Percentiles rank a stretch among this genome's conserved stretches.
These are phyloP conservation scores for Colletotrichum magnum DNA, from an alignment of 2,329 filamentous ascomycete genomes.

Conservation along the genomic window DNA sequence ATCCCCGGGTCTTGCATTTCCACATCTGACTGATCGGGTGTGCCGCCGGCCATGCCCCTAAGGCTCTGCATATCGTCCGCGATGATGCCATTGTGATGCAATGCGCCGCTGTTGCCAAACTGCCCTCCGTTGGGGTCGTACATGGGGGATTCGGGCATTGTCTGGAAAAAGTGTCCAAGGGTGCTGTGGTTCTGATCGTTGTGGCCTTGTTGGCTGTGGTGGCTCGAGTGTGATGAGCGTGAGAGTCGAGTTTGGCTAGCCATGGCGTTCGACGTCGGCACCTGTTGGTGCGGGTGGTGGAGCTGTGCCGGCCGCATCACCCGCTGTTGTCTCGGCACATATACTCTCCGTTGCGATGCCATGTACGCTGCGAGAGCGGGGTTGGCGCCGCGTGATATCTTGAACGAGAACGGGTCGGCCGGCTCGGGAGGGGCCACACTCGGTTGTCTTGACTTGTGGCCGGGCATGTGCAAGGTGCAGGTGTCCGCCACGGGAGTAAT, in stretches of 20 bases:
- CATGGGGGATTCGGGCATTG: conserved; percentile 37
- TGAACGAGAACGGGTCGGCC: conserved; percentile 53
- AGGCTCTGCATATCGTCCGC: conserved; percentile 54
- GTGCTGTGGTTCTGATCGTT: conserved; percentile 28
- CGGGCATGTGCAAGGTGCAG: conserved; percentile 52
- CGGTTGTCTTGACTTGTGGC: conserved; percentile 48
- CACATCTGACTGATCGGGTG: conserved; percentile 50
- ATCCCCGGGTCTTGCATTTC: conserved; percentile 53
- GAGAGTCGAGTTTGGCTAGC: conserved; percentile 37
- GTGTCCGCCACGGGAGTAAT: conserved; percentile 53
- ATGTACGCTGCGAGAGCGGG: conserved; percentile 53
- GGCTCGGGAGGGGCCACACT: conserved; percentile 31
- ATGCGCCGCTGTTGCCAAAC: conserved; percentile 17
- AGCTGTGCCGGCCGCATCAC: conserved; percentile 37
- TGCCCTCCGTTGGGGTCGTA: conserved; percentile 38
- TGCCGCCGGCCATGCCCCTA: conserved; percentile 49
- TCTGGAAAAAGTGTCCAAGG: conserved; percentile 40
- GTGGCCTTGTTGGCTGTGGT: conserved; percentile 26
- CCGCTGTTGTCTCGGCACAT: conserved; percentile 44
- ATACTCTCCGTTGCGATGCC: conserved; percentile 52
- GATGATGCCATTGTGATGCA: conserved; percentile 50
- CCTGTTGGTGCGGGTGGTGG: conserved; percentile 35
- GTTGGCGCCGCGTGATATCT: conserved; percentile 52
- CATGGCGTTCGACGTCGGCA: conserved; percentile 39
- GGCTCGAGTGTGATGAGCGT: conserved; percentile 36